phyloP scores from a whole-genome alignment of 768 basidiomycete genomes.

The Russula griseocarnosa region DNA sequence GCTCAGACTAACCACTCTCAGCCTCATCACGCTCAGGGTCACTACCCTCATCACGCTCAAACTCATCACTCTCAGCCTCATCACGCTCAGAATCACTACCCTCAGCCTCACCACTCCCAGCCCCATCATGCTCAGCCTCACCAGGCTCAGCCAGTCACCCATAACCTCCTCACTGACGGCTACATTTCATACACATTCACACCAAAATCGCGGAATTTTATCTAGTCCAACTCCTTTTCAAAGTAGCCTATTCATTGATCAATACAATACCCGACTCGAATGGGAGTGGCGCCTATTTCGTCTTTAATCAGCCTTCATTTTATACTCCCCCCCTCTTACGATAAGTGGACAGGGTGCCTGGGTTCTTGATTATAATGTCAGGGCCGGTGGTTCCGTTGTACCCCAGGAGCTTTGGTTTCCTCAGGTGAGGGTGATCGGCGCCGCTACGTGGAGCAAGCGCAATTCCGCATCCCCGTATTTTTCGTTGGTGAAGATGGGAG shows the following conservation, averaged over 20 bases:
- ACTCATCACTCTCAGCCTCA: no score
- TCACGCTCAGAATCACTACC: no score
- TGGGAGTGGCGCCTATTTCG: constrained; percentile 2
- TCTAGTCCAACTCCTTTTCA: constrained; percentile 15
- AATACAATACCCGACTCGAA: background rate
- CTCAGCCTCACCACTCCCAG: no score
- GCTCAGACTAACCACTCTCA: no score
- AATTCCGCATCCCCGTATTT: constrained; percentile 16
- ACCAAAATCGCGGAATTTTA: constrained; percentile 4
- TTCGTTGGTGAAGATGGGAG: constrained; percentile 12
- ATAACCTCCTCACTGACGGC: constrained; percentile 7
- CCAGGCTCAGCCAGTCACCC: no score
- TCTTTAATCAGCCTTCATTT: background rate
- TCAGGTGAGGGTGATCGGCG: constrained; percentile 13
- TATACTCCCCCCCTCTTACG: background rate
- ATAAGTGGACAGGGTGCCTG: background rate
- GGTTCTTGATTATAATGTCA: constrained; percentile 19
- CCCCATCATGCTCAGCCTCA: no score
- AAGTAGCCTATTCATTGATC: background rate
- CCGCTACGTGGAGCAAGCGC: constrained; percentile 18
- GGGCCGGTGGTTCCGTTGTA: constrained; percentile 15
- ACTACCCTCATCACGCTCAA: no score
- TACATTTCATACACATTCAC: constrained; percentile 20
- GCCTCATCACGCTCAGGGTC: no score
- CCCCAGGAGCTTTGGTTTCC: constrained; percentile 25